Conservation (phyloP, 2,329 filamentous ascomycete species). For the Falciphora oryzae region DNA sequence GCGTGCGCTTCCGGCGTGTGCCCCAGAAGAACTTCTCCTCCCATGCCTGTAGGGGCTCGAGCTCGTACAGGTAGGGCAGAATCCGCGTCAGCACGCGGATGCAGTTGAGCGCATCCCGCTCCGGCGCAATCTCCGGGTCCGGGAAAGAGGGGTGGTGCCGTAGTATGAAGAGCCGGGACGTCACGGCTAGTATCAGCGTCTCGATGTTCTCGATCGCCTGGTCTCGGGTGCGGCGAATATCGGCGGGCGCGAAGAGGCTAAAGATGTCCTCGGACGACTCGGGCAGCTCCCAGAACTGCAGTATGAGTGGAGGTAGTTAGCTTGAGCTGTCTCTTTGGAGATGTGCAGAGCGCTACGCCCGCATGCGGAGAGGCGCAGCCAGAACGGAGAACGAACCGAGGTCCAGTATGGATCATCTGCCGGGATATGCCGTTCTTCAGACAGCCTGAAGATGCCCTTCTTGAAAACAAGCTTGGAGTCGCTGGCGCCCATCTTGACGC, state of each 20-base stretch:
- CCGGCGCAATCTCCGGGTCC: slow-evolving; percentile 75
- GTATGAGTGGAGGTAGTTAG: slow-evolving; percentile 10
- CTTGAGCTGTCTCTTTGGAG: not conserved
- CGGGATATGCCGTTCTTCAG: slow-evolving; percentile 83
- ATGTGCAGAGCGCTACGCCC: too few relatives aligned
- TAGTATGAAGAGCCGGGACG: slow-evolving; percentile 74
- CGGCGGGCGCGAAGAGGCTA: slow-evolving; percentile 83
- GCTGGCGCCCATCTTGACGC: slow-evolving; percentile 77
- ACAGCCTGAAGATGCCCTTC: slow-evolving; percentile 93
- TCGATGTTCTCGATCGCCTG: slow-evolving; percentile 81
- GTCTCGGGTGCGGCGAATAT: slow-evolving; percentile 85
- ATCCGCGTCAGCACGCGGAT: slow-evolving; percentile 84
- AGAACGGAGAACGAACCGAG: slow-evolving; percentile 53
- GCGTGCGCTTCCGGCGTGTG: slow-evolving; percentile 63
- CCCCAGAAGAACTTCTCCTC: slow-evolving; percentile 94
- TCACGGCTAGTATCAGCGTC: slow-evolving; percentile 77
- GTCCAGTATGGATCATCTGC: slow-evolving; percentile 91
- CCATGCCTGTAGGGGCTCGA: slow-evolving; percentile 75
- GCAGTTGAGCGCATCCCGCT: slow-evolving; percentile 90
- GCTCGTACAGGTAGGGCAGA: slow-evolving; percentile 87
- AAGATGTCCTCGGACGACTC: slow-evolving; percentile 96
- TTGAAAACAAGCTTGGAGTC: slow-evolving; percentile 99
- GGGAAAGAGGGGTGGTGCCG: slow-evolving; percentile 89
- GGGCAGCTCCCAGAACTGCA: slow-evolving; percentile 94
- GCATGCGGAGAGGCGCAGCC: too few relatives aligned